phyloP scores from a whole-genome alignment of 2,329 filamentous ascomycete genomes.

The Monilinia aucupariae region DNA sequence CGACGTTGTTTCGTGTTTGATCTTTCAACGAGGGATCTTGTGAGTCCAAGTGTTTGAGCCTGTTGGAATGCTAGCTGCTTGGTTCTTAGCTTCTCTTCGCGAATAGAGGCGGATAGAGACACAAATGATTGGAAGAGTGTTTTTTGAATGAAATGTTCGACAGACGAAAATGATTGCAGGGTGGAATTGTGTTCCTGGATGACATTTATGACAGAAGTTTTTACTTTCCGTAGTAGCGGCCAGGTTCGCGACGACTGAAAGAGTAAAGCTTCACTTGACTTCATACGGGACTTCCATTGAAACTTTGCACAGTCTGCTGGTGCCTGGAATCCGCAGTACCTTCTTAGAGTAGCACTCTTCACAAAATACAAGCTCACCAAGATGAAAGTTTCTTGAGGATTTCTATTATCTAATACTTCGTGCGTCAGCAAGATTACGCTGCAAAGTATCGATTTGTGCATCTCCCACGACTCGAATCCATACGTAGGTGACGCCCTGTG shows the following conservation, averaged over 20 bases:
- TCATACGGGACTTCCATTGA: background rate
- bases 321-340: background rate
- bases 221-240: background rate
- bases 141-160: background rate
- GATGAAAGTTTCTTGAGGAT: background rate
- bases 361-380: background rate
- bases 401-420: background rate
- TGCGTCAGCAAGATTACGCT: background rate
- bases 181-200: background rate
- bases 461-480: slow-evolving; percentile 1
- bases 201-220: background rate
- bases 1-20: too few species aligned
- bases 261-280: background rate
- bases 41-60: background rate
- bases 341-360: background rate
- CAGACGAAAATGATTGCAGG: background rate
- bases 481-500: background rate
- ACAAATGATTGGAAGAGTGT: background rate
- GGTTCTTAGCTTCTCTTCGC: too few species aligned
- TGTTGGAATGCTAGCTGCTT: background rate
- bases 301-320: background rate
- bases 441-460: background rate
- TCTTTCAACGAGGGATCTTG: too few species aligned
- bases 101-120: background rate
- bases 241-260: background rate